Conservation (phyloP, 108 stramenopile species). For the Fragilaria radians region DNA sequence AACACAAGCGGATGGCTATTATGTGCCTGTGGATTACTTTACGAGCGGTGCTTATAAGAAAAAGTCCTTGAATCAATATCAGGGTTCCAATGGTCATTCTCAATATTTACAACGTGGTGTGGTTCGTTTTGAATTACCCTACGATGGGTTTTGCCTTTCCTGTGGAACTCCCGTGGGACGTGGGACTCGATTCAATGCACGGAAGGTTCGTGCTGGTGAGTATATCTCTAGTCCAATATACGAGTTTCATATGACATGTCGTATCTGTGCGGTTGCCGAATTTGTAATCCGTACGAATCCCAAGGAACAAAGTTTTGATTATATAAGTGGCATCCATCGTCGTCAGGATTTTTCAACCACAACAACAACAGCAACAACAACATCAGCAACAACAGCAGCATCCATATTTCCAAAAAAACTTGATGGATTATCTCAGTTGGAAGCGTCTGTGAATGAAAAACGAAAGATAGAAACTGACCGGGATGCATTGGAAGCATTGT, state of each 20-base stretch:
- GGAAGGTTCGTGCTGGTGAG: conserved; percentile 72
- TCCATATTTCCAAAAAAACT: conserved; percentile 13
- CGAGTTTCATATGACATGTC: conserved; percentile 90
- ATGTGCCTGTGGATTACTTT: conserved; percentile 70
- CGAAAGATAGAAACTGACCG: conserved; percentile 43
- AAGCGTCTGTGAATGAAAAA: conserved; percentile 31
- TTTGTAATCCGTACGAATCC: conserved; percentile 83
- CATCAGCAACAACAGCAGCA: conserved; percentile 29
- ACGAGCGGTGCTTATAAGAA: conserved; percentile 70
- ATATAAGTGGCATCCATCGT: conserved; percentile 56
- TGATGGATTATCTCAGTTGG: conserved; percentile 31
- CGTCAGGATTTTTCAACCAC: conserved; percentile 40
- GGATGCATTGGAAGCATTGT: conserved; percentile 43
- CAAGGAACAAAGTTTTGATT: conserved; percentile 65
- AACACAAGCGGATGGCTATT: conserved; percentile 91
- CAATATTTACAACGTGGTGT: conserved; percentile 81
- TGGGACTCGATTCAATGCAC: conserved; percentile 93
- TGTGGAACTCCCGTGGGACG: conserved; percentile 68
- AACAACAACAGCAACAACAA: conserved; percentile 37
- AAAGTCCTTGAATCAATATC: conserved; percentile 49
- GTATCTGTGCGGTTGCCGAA: conserved; percentile 46
- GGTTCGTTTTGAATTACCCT: conserved; percentile 93
- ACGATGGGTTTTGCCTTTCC: conserved; percentile 73
- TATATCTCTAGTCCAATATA: conserved; percentile 87
- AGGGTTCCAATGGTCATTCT: conserved; percentile 66